Evolutionary conservation across 176 grass and related monocot genomes (phyloP).

Genomic region (Oryza nivara): DNA sequence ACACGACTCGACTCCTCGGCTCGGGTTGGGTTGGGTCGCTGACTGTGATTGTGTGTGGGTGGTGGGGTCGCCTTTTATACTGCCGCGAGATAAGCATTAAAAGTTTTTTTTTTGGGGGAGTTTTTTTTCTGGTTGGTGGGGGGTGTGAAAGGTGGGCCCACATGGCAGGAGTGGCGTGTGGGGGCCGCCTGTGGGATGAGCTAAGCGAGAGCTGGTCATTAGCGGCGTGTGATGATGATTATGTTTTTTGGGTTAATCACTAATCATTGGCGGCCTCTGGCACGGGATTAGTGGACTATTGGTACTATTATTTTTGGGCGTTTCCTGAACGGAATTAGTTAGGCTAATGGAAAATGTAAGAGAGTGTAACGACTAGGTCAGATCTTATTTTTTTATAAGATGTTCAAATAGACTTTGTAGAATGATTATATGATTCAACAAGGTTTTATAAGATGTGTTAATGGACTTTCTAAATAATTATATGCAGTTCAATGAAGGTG

Average conservation of each 20-base stretch:
- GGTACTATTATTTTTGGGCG: not conserved
- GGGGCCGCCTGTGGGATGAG: not conserved
- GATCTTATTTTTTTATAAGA: not conserved
- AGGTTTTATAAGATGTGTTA: not conserved
- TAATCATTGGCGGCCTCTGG: constrained; percentile 36
- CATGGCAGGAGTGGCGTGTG: constrained; percentile 33
- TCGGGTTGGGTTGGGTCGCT: not conserved
- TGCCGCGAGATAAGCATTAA: not conserved
- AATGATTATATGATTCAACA: no score
- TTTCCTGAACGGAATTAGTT: not conserved
- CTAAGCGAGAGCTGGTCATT: constrained; percentile 18
- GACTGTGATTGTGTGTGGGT: not conserved
- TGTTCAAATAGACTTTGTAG: not conserved
- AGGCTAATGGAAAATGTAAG: not conserved
- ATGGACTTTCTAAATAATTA: not conserved
- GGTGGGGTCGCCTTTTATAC: constrained; percentile 28
- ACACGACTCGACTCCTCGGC: not conserved
- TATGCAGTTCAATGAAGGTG: no score
- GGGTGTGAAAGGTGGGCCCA: not conserved
- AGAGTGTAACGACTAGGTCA: no score
- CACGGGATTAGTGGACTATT: not conserved
- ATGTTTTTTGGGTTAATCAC: not conserved
- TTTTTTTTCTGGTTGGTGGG: constrained; percentile 26
- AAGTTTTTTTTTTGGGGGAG: not conserved
- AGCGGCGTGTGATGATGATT: constrained; percentile 46